Evolutionary conservation across 192 early-diverging fungal genomes (phyloP), one percentile per base, ranked within the genome.

Genomic region (Linderina pennispora): DNA sequence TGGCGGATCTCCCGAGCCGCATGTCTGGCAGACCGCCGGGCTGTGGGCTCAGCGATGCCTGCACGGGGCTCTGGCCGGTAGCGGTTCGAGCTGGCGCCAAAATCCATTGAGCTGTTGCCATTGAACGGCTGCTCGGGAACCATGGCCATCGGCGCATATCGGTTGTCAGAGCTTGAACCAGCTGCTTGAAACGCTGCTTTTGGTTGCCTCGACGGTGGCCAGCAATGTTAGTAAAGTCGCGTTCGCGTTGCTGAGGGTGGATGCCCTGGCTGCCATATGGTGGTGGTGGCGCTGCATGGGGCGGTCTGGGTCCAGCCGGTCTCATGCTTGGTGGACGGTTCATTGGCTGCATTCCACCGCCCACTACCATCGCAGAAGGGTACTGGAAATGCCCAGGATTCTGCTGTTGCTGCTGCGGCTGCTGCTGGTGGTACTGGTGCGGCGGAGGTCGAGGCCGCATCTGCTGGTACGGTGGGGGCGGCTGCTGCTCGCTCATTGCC

Each of bases 291-390:
- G n/a, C n/a, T n/a, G n/a, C n/a, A n/a, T n/a, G n/a, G n/a, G n/a
- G n/a, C n/a, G n/a, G n/a, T n/a, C n/a, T n/a, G n/a, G n/a, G n/a
- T n/a, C n/a, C n/a, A n/a, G n/a, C n/a, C n/a, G n/a, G n/a, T n/a
- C n/a, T n/a, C n/a, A n/a, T n/a, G n/a, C n/a, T n/a, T n/a, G n/a
- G n/a, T n/a, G n/a, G n/a, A n/a, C 66, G 48, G 46, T 55, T 62
- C 37, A 40, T 33, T 15, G 50, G 26, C 1, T 58, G 50, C 66
- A 70, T 70, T 3, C 66, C 66, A 32, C 66, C 66, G 43, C 66
- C 66, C 11, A 70, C 66, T 3, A 62, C 50, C 66, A 70, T 70
- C 6, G 66, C 66, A 2, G 66, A 70, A 3, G 66, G 66, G 23
- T 70, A 62, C 11, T 33, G 38, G 16, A 31, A 45, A 19, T 54